phyloP scores from a whole-genome alignment of 2,329 filamentous ascomycete genomes.

The Cordyceps sp. region DNA sequence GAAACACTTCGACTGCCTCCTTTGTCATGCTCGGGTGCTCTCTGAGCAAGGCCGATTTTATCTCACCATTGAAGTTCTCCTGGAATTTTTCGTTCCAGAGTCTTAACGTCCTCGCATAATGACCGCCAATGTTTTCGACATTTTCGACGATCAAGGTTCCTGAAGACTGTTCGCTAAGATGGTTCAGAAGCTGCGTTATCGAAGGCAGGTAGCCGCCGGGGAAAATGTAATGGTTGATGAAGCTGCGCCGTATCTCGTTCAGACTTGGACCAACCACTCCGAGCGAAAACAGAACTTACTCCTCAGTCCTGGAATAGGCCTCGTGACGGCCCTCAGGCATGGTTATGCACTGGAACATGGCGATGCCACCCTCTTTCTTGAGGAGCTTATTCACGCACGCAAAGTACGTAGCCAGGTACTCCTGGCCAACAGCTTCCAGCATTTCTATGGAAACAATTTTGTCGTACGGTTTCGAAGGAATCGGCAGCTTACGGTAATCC shows the following conservation, averaged over 20 bases:
- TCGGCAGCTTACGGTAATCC: constrained; percentile 49
- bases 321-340: constrained; percentile 55
- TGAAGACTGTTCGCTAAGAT: constrained; percentile 42
- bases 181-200: constrained; percentile 35
- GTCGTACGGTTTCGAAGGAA: constrained; percentile 40
- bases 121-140: constrained; percentile 57
- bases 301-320: constrained; percentile 47
- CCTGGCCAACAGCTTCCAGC: constrained; percentile 56
- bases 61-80: constrained; percentile 40
- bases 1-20: constrained; percentile 48
- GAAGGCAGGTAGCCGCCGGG: constrained; percentile 57
- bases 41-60: constrained; percentile 39
- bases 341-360: constrained; percentile 62
- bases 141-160: constrained; percentile 48
- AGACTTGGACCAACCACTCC: neutral
- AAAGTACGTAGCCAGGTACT: constrained; percentile 54
- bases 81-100: constrained; percentile 54
- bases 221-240: constrained; percentile 65
- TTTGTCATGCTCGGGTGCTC: constrained; percentile 44
- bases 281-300: constrained; percentile 22
- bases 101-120: constrained; percentile 53
- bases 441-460: constrained; percentile 65
- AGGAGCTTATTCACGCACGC: constrained; percentile 43
- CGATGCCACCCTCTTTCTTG: constrained; percentile 49
- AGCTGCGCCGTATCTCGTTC: constrained; percentile 18